These are phyloP conservation scores for Mucor sp. DNA, from an alignment of 371 early-diverging fungal species.

Conservation along the genomic window DNA sequence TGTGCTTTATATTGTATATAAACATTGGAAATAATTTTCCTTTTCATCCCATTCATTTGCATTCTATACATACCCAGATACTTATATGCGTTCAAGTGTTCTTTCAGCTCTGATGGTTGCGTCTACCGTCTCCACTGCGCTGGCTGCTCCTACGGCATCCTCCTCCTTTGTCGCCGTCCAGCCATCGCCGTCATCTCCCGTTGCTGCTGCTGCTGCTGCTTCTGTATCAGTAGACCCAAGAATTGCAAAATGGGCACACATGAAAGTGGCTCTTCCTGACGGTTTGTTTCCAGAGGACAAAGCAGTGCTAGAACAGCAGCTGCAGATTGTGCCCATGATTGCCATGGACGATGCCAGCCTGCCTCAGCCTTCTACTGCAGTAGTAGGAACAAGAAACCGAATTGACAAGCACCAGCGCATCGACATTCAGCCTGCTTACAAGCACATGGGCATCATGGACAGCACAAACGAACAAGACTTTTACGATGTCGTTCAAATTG, in stretches of 20 bases:
- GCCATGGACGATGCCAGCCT: neutral
- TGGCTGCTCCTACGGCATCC: neutral
- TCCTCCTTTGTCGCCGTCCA: neutral
- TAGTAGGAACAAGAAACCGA: neutral
- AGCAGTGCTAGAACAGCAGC: neutral
- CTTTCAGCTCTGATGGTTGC: neutral
- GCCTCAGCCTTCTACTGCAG: neutral
- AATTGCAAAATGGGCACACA: constrained; percentile 1
- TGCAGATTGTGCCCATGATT: constrained; percentile 4
- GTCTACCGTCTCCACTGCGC: neutral
- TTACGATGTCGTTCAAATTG: neutral
- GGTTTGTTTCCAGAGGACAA: constrained; percentile 5
- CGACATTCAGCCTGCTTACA: neutral
- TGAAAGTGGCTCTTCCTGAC: constrained; percentile 11
- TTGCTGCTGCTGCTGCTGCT: neutral
- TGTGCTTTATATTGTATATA: neutral
- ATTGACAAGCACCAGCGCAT: neutral
- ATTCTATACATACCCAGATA: too few relatives aligned
- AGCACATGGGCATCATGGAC: neutral
- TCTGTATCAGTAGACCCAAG: neutral
- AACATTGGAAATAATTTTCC: neutral
- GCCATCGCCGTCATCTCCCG: neutral
- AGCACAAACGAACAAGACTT: neutral
- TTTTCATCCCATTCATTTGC: neutral
- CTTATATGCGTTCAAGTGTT: neutral